phyloP scores from a whole-genome alignment of 768 basidiomycete species.

The Lactifluus subvellereus region DNA sequence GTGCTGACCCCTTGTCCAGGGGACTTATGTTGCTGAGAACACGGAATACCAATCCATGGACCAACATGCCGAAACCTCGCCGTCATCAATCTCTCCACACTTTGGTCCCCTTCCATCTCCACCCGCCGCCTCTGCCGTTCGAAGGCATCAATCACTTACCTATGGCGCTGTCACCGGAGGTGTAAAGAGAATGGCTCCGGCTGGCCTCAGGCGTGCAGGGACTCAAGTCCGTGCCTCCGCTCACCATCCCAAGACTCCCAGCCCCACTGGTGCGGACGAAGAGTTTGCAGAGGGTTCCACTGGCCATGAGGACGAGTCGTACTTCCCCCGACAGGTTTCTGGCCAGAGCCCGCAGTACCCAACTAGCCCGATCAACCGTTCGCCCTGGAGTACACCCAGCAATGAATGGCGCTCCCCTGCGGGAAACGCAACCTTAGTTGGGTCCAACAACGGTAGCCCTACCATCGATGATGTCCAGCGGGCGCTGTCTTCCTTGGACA shows the following conservation, averaged over 20 bases:
- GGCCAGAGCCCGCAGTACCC: slow-evolving; percentile 36
- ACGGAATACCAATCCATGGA: slow-evolving; percentile 48
- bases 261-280: slow-evolving; percentile 51
- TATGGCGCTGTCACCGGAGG: slow-evolving; percentile 55
- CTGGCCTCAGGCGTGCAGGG: slow-evolving; percentile 67
- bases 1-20: slow-evolving; percentile 1
- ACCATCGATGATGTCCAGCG: slow-evolving; percentile 72
- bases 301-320: slow-evolving; percentile 54
- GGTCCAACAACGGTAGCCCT: slow-evolving; percentile 29
- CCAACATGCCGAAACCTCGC: slow-evolving; percentile 39
- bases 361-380: slow-evolving; percentile 53
- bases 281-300: slow-evolving; percentile 51
- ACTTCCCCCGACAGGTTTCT: slow-evolving; percentile 37
- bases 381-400: slow-evolving; percentile 56
- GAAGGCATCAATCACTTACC: slow-evolving; percentile 75
- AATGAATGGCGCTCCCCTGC: slow-evolving; percentile 55
- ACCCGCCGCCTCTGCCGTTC: slow-evolving; percentile 50
- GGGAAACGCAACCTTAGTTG: slow-evolving; percentile 29
- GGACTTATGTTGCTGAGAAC: slow-evolving; percentile 12
- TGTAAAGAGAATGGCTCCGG: slow-evolving; percentile 40
- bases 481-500: slow-evolving; percentile 64
- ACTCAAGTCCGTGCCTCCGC: slow-evolving; percentile 43
- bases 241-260: slow-evolving; percentile 35
- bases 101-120: slow-evolving; percentile 61
- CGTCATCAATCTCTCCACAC: slow-evolving; percentile 61